These are phyloP conservation scores for Sesbania bispinosa DNA, from an alignment of 306 rosid genomes.

Conservation along the genomic window DNA sequence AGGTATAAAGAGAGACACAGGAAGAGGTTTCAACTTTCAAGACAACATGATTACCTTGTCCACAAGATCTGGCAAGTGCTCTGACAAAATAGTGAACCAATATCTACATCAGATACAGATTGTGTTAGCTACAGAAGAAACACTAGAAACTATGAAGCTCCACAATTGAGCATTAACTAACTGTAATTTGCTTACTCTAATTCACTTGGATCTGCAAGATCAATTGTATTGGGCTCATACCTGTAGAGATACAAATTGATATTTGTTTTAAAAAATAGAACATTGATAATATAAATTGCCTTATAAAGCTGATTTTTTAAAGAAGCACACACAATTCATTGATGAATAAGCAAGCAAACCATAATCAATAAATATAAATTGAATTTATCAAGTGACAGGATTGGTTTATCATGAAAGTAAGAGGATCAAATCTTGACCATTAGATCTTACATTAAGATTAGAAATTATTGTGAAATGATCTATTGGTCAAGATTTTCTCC, in stretches of 20 bases:
- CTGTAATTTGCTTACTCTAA: slow-evolving; percentile 65
- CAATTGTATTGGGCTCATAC: slow-evolving; percentile 97
- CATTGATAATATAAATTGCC: neutral
- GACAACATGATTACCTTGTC: slow-evolving; percentile 62
- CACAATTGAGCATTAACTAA: neutral
- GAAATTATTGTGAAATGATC: neutral
- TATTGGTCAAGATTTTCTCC: neutral
- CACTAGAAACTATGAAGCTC: neutral
- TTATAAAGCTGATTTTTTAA: neutral
- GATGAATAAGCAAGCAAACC: slow-evolving; percentile 6
- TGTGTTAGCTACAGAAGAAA: slow-evolving; percentile 27
- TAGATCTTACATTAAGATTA: neutral
- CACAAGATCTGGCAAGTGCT: slow-evolving; percentile 86
- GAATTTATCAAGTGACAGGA: neutral
- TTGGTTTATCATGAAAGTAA: neutral
- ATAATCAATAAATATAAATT: neutral
- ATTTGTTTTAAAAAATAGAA: neutral
- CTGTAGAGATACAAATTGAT: slow-evolving; percentile 43
- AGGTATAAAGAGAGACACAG: neutral
- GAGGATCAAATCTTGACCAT: slow-evolving; percentile 15
- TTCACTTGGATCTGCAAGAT: slow-evolving; percentile 80
- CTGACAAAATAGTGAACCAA: slow-evolving; percentile 88
- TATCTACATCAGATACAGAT: slow-evolving; percentile 54
- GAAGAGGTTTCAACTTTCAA: neutral
- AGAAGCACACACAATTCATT: neutral